Conservation (phyloP, 805 yeast species). For the Sugiyamaella boreocaroliniensis region DNA sequence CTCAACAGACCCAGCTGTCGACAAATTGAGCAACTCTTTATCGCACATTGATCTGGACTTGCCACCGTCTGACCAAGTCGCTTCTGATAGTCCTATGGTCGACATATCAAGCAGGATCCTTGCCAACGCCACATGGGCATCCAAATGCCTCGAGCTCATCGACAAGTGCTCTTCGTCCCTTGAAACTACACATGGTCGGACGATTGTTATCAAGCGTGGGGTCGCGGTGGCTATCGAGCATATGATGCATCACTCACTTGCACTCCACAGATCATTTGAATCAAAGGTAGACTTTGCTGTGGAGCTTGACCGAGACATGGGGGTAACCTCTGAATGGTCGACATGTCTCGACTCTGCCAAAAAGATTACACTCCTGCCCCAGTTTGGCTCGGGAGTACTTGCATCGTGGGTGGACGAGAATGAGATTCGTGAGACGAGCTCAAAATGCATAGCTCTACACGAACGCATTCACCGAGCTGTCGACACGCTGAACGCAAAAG, state of each 20-base stretch:
- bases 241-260: constrained; percentile 20
- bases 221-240: constrained; percentile 24
- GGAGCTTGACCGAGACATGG: constrained; percentile 19
- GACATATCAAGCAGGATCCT: not conserved
- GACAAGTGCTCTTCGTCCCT: not conserved
- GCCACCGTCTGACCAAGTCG: not conserved
- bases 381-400: constrained; percentile 6
- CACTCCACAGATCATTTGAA: constrained; percentile 20
- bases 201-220: constrained; percentile 20
- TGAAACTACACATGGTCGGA: constrained; percentile 3
- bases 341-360: constrained; percentile 8
- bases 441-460: not conserved
- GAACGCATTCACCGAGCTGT: not conserved
- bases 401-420: constrained; percentile 2
- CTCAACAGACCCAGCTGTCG: not conserved
- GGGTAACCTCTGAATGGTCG: constrained; percentile 16
- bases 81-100: not conserved
- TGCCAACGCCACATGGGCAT: constrained; percentile 14
- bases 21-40: not conserved
- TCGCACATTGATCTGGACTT: not conserved
- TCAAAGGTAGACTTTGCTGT: constrained; percentile 20
- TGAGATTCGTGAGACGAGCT: not conserved
- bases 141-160: not conserved
- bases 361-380: constrained; percentile 9
- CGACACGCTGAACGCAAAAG: not conserved